These are phyloP conservation scores for Xylariaceae sp. DNA, from an alignment of 2,329 filamentous ascomycete genomes.

Conservation along the genomic window DNA sequence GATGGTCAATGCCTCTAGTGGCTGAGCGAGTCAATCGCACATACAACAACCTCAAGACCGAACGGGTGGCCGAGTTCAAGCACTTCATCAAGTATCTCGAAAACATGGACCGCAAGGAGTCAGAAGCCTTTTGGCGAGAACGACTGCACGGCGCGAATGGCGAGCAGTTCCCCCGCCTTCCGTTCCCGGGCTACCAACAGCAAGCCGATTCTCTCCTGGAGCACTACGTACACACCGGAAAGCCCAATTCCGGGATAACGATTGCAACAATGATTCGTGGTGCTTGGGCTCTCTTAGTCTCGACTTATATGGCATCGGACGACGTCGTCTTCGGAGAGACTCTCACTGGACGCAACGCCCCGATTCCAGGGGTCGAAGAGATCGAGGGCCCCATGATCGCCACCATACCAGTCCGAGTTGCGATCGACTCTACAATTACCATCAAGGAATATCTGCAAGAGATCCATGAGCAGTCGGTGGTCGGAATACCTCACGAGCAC, in stretches of 20 bases:
- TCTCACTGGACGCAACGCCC: conserved; percentile 57
- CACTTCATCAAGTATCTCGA: conserved; percentile 53
- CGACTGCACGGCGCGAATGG: conserved; percentile 48
- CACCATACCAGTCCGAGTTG: conserved; percentile 59
- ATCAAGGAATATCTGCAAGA: conserved; percentile 56
- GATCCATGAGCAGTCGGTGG: conserved; percentile 58
- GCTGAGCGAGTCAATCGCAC: conserved; percentile 52
- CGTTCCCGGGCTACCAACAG: conserved; percentile 51
- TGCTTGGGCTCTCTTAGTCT: conserved; percentile 60
- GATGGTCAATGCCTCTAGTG: conserved; percentile 56
- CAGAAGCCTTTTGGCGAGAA: conserved; percentile 51
- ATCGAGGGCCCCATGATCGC: conserved; percentile 65
- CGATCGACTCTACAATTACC: conserved; percentile 44
- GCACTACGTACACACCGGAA: conserved; percentile 47
- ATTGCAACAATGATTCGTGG: conserved; percentile 60
- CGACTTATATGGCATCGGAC: conserved; percentile 53
- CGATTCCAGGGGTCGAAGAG: conserved; percentile 51
- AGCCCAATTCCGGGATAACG: conserved; percentile 47
- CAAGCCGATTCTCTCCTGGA: conserved; percentile 57
- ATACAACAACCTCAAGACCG: conserved; percentile 40
- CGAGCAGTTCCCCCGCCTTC: conserved; percentile 52
- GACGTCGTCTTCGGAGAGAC: conserved; percentile 64
- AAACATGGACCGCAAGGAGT: conserved; percentile 42
- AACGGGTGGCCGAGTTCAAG: conserved; percentile 48
- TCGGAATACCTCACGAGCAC: conserved; percentile 67